Percentiles rank a stretch among this genome's conserved stretches.
Evolutionary conservation across 192 early-diverging fungal species (phyloP).

Genomic region (Rhizophagus prolifer): DNA sequence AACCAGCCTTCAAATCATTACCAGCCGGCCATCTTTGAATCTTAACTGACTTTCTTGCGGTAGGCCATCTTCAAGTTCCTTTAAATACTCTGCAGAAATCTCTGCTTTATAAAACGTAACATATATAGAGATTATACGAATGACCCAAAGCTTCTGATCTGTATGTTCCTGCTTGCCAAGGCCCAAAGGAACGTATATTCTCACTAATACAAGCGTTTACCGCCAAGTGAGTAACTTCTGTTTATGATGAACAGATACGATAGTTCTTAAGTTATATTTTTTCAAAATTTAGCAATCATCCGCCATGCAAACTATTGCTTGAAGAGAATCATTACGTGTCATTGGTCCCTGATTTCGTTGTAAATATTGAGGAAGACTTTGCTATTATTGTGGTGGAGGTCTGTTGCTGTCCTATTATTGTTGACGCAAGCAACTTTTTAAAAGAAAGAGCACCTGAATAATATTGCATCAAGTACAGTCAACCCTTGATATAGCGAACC

Average conservation of each 20-base stretch:
- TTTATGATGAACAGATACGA: neutral
- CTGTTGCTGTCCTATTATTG: neutral
- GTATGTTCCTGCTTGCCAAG: neutral
- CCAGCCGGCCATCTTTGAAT: slow-evolving; percentile 8
- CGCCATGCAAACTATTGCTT: neutral
- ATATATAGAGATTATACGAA: slow-evolving; percentile 2
- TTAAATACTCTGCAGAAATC: slow-evolving; percentile 6
- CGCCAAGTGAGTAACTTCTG: no score
- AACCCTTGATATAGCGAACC: no score
- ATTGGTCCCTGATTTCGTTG: neutral
- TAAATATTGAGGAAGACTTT: neutral
- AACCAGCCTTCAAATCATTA: neutral
- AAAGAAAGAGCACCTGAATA: neutral
- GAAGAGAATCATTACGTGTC: neutral
- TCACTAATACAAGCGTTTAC: neutral
- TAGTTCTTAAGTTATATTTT: neutral
- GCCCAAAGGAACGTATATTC: slow-evolving; percentile 5
- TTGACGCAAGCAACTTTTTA: neutral
- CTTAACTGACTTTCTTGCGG: slow-evolving; percentile 4
- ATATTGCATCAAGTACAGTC: neutral
- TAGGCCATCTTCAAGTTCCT: neutral
- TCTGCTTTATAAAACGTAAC: slow-evolving; percentile 15
- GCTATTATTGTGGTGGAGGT: no score
- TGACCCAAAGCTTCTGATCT: neutral
- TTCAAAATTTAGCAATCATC: neutral